These are phyloP conservation scores for Phlebopus sp. DNA, from an alignment of 1,284 basidiomycete species.

Conservation along the genomic window DNA sequence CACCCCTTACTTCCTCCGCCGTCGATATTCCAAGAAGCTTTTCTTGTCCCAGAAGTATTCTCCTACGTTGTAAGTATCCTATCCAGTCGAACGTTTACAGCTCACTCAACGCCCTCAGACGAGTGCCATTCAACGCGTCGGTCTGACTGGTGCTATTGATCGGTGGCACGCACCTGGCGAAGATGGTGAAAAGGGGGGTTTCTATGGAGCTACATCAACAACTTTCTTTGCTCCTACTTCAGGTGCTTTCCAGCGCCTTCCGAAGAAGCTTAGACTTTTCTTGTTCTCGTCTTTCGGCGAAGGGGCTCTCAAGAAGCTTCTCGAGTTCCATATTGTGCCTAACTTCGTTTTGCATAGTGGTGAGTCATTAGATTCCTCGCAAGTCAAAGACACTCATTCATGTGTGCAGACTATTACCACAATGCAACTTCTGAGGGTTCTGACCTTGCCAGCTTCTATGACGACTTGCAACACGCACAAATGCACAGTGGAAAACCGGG, in stretches of 20 bases:
- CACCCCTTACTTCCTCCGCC: constrained; percentile 63
- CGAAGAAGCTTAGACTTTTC: constrained; percentile 53
- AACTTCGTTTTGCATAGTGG: constrained; percentile 54
- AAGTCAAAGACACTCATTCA: not conserved
- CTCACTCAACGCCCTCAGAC: constrained; percentile 37
- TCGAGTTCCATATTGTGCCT: constrained; percentile 68
- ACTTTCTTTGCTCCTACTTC: constrained; percentile 70
- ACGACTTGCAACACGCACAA: not conserved
- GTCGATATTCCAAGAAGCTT: constrained; percentile 58
- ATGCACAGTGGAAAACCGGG: not conserved
- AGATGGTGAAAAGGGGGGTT: constrained; percentile 34
- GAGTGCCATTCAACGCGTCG: constrained; percentile 56
- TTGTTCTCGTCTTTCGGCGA: constrained; percentile 70
- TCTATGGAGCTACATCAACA: constrained; percentile 49
- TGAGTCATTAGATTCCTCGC: constrained; percentile 21
- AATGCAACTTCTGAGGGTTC: constrained; percentile 11
- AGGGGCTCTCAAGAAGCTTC: constrained; percentile 54
- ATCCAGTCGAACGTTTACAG: constrained; percentile 2
- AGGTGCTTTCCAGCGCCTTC: constrained; percentile 58
- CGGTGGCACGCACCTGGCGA: constrained; percentile 40
- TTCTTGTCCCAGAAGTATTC: constrained; percentile 52
- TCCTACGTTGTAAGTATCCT: constrained; percentile 46
- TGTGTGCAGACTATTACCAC: constrained; percentile 21
- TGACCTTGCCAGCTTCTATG: not conserved
- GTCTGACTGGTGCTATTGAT: constrained; percentile 46